Base-by-base conservation (phyloP, 768 basidiomycete species). In the Suillus hirtellus region DNA sequence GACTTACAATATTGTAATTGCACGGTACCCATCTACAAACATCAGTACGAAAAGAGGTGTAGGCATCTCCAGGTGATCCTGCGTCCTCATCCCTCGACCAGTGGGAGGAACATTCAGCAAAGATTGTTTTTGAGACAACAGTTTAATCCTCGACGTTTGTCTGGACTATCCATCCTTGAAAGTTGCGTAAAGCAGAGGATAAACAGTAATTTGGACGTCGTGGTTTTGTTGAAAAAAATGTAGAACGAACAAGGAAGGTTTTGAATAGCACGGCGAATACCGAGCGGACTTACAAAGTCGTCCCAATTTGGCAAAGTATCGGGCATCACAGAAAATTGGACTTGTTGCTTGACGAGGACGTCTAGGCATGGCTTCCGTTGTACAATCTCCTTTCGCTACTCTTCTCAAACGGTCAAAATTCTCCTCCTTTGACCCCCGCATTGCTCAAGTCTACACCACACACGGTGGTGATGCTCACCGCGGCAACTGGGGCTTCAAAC, bases 11-110 rank as follows among this genome's bases (percentile, higher is more conserved):
- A 50, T 46, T 53, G 50, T 42, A 38, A 63, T 64, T 65, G 52
- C 15, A 66, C 59, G 24, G 64, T 64, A 53, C 69, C 42, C 64
- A 78, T 77, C 77, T 70, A 79, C 75, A 62, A 56, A 21, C 38
- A 31, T 21, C 58, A 65, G 60, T 49, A 31, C 54, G 61, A 50
- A 49, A 14, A 27, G 3, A 24, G 34, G 40, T 92, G 87, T 90
- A 75, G 82, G 80, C 86, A 75, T 79, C 89, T 84, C 90, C 89
- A 93, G 92, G 92, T 93, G 88, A 89, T 93, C 92, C 87, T 82
- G 91, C 92, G 80, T 93, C 92, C 88, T 91, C 27, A 78, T 89
- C 82, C 85, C 92, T 93, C 92, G 76, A 93, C 92, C 92, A 84
- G 75, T 72, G 92, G 92, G 92, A 93, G 84, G 80, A 87, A 84